These are phyloP conservation scores for Rhododendron ferrugineum DNA, from an alignment of 148 eudicot species.

Conservation along the genomic window DNA sequence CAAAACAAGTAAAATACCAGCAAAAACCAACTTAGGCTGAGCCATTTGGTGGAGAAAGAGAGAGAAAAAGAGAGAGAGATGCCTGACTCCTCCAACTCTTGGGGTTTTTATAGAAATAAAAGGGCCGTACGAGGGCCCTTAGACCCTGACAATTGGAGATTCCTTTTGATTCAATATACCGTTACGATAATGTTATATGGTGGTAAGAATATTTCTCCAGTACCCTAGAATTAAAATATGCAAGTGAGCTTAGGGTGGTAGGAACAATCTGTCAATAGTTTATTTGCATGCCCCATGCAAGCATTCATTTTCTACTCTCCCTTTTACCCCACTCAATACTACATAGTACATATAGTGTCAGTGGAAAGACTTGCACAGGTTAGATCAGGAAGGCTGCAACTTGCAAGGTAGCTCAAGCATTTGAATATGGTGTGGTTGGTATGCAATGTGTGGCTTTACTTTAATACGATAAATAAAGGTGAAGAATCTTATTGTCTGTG, in stretches of 20 bases:
- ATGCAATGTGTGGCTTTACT: not conserved
- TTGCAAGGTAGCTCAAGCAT: not conserved
- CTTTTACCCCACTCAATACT: not conserved
- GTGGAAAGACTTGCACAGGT: not conserved
- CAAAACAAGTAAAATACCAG: conserved; percentile 1
- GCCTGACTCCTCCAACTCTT: conserved; percentile 11
- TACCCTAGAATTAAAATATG: too few relatives aligned
- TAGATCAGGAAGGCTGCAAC: not conserved
- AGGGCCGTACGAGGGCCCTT: conserved; percentile 12
- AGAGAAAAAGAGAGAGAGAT: conserved; percentile 19
- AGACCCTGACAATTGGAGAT: conserved; percentile 26
- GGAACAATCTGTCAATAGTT: not conserved
- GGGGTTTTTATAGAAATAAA: conserved; percentile 35
- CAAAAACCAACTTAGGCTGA: conserved; percentile 25
- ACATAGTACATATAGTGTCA: not conserved
- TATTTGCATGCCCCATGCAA: conserved; percentile 9
- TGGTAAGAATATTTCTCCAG: not conserved
- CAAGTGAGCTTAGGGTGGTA: not conserved
- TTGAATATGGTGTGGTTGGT: conserved; percentile 11
- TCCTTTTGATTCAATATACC: conserved; percentile 9
- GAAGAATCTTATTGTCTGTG: conserved; percentile 7
- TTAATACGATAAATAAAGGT: not conserved
- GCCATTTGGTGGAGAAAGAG: conserved; percentile 26
- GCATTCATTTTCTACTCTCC: not conserved
- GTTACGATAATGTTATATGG: not conserved